Evolutionary conservation across 768 basidiomycete genomes (phyloP).

Genomic region (Rhizopogon rudus): DNA sequence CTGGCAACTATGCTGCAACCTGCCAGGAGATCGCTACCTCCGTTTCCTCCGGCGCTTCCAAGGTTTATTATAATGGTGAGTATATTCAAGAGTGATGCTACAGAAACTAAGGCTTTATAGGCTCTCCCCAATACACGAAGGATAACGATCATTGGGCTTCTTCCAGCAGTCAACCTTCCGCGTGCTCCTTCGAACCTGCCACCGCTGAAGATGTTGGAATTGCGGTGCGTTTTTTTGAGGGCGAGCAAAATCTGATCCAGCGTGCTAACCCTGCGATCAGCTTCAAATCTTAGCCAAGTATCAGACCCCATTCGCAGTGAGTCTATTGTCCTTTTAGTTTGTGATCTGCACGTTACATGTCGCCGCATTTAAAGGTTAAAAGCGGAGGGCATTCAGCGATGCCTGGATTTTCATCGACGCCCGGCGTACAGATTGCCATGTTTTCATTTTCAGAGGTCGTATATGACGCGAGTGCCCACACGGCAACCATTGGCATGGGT

Average conservation of each 20-base stretch:
- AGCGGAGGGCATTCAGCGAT: constrained; percentile 58
- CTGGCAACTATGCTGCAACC: not conserved
- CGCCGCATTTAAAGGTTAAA: constrained; percentile 40
- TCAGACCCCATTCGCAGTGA: constrained; percentile 50
- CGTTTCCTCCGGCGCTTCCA: constrained; percentile 36
- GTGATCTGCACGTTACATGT: not conserved
- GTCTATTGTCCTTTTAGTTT: not conserved
- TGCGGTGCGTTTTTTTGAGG: constrained; percentile 31
- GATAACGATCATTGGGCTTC: constrained; percentile 49
- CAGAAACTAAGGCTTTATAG: not conserved
- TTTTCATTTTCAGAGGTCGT: constrained; percentile 38
- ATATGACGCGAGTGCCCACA: constrained; percentile 34
- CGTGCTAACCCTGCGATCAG: constrained; percentile 23
- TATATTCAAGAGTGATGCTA: not conserved
- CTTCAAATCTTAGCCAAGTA: constrained; percentile 41
- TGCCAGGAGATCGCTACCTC: constrained; percentile 33
- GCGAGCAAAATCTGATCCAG: not conserved
- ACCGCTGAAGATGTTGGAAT: constrained; percentile 43
- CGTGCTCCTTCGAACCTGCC: constrained; percentile 57
- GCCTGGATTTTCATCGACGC: constrained; percentile 54
- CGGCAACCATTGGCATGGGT: constrained; percentile 33
- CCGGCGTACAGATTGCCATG: constrained; percentile 57
- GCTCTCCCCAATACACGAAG: constrained; percentile 26
- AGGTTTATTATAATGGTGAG: constrained; percentile 41
- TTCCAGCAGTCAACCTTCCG: constrained; percentile 40